A percentile compares a stretch with the other conserved stretches of the same genome.
These are phyloP conservation scores for Colletotrichum somersetense DNA, from an alignment of 2,329 filamentous ascomycete genomes.

Conservation along the genomic window DNA sequence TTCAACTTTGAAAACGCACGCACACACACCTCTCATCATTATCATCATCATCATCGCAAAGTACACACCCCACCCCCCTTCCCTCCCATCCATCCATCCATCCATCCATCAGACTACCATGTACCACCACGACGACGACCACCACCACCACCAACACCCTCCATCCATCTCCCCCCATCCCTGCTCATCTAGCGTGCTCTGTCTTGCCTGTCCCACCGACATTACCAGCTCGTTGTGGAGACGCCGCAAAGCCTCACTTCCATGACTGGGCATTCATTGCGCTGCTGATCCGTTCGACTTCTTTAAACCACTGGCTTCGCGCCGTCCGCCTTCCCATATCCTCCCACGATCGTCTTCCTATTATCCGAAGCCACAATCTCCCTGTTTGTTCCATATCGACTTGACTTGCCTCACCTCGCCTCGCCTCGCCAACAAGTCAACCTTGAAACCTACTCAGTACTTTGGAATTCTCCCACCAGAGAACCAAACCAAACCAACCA, in stretches of 20 bases:
- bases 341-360: slow-evolving; percentile 34
- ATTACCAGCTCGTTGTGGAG: slow-evolving; percentile 42
- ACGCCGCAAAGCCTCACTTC: slow-evolving; percentile 44
- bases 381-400: slow-evolving; percentile 36
- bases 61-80: slow-evolving; percentile 10
- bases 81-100: slow-evolving; percentile 2
- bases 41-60: slow-evolving; percentile 16
- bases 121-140: slow-evolving; percentile 6
- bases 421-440: slow-evolving; percentile 16
- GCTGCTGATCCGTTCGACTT: slow-evolving; percentile 41
- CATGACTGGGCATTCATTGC: slow-evolving; percentile 41
- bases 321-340: slow-evolving; percentile 29
- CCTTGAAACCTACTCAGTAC: slow-evolving; percentile 20
- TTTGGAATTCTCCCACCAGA: slow-evolving; percentile 23
- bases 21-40: not conserved
- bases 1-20: not conserved
- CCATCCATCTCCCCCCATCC: slow-evolving; percentile 19
- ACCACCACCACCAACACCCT: slow-evolving; percentile 17
- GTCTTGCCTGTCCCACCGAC: slow-evolving; percentile 42
- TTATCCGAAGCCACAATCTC: slow-evolving; percentile 41
- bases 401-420: slow-evolving; percentile 17
- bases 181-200: slow-evolving; percentile 40
- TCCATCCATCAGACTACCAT: slow-evolving; percentile 19
- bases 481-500: too few relatives aligned
- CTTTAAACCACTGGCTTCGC: slow-evolving; percentile 42